These are phyloP conservation scores for Heritiera littoralis DNA, from an alignment of 345 rosid species.

Conservation along the genomic window DNA sequence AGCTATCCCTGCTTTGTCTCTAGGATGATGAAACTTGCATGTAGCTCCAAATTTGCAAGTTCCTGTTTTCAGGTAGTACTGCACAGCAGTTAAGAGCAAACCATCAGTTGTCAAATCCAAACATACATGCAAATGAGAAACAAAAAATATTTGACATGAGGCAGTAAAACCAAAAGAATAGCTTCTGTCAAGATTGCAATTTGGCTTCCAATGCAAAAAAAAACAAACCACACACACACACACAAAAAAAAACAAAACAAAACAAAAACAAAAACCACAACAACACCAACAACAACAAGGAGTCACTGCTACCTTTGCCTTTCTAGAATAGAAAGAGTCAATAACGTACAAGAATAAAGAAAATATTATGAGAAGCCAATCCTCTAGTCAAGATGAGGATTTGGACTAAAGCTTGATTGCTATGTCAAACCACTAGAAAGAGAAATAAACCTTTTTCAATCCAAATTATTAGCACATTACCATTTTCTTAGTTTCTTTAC, in stretches of 20 bases:
- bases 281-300: neutral
- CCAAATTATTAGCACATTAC: neutral
- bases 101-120: conserved; percentile 19
- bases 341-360: neutral
- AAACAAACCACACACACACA: too few species aligned
- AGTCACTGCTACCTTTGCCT: neutral
- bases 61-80: conserved; percentile 97
- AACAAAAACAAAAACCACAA: too few species aligned
- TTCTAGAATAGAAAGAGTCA: neutral
- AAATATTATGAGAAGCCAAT: neutral
- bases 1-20: conserved; percentile 90
- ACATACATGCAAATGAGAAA: conserved; percentile 9
- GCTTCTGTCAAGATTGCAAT: neutral
- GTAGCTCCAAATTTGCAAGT: conserved; percentile 99
- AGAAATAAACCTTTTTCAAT: neutral
- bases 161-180: conserved; percentile 1
- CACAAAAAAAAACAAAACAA: too few species aligned
- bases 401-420: neutral
- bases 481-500: conserved; percentile 8
- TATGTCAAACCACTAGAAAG: neutral
- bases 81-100: conserved; percentile 35
- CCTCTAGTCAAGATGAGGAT: neutral
- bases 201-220: neutral
- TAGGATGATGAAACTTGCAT: conserved; percentile 99
- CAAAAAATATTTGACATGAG: neutral